Conservation (phyloP, 73 alveolate species). For the Uronychia setigera region DNA sequence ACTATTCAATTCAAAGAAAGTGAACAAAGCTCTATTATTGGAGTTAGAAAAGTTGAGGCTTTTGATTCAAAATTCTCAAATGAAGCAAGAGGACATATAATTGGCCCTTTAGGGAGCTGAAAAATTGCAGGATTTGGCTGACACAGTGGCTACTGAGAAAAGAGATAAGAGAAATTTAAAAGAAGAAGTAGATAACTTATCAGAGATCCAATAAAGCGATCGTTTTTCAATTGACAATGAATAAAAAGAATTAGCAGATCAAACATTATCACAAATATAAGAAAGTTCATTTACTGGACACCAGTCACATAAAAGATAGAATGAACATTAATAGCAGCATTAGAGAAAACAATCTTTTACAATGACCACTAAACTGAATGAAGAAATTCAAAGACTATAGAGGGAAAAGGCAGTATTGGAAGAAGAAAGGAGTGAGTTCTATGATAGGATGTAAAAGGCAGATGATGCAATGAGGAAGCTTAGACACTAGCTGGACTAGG, state of each 20-base stretch:
- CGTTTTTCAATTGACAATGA: too few species aligned
- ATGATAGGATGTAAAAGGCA: neutral
- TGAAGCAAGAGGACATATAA: neutral
- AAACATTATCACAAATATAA: too few species aligned
- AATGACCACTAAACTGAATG: too few species aligned
- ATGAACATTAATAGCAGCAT: too few species aligned
- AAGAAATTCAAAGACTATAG: too few species aligned
- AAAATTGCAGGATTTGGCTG: neutral
- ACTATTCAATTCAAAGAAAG: conserved; percentile 48
- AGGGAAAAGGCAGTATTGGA: neutral
- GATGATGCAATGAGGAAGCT: neutral
- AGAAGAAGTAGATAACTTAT: neutral
- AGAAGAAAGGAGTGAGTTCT: neutral
- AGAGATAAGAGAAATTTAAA: neutral
- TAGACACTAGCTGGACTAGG: neutral
- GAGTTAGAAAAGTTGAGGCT: conserved; percentile 18
- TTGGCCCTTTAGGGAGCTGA: neutral
- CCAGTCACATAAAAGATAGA: too few species aligned
- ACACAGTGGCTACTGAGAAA: neutral
- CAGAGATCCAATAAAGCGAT: neutral
- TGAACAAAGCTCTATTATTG: conserved; percentile 52
- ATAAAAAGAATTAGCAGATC: too few species aligned
- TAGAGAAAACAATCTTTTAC: too few species aligned
- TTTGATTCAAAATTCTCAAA: neutral
- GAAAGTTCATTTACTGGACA: too few species aligned